Percentiles rank a stretch among this genome's conserved stretches.
phyloP scores from a whole-genome alignment of 208 protist species.

The Trypanosomatidae sp. region DNA sequence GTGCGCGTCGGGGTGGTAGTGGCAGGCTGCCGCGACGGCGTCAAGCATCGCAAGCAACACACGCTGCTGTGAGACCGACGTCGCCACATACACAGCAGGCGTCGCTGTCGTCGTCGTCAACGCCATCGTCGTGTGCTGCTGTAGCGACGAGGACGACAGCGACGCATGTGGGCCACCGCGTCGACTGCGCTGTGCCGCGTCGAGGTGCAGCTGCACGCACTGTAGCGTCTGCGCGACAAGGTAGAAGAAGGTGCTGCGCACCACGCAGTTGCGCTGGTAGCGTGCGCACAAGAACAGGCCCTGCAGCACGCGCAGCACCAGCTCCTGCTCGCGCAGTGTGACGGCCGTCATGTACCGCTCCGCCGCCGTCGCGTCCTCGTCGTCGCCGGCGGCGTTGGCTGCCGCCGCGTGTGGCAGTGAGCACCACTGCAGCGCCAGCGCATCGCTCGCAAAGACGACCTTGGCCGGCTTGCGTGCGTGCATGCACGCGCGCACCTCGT shows the following conservation, averaged over 20 bases:
- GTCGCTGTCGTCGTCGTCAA: background rate
- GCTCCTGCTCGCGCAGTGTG: slow-evolving; percentile 59
- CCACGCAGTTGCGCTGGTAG: background rate
- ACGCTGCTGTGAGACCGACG: slow-evolving; percentile 20
- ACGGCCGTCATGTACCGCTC: slow-evolving; percentile 22
- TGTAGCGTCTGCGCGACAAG: background rate
- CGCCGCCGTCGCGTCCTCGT: background rate
- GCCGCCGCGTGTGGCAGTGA: too few species aligned
- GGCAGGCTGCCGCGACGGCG: slow-evolving; percentile 70
- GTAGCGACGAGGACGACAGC: background rate
- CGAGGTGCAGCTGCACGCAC: slow-evolving; percentile 8
- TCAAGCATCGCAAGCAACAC: slow-evolving; percentile 64
- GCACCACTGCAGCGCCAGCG: too few species aligned
- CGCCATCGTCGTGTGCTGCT: slow-evolving; percentile 1
- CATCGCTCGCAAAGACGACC: too few species aligned
- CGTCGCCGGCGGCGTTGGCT: background rate
- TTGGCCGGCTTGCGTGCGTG: slow-evolving; percentile 27
- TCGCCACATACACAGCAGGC: slow-evolving; percentile 7
- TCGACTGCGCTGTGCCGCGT: background rate
- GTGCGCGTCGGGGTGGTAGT: slow-evolving; percentile 71
- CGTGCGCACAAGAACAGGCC: slow-evolving; percentile 7
- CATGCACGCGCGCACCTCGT: slow-evolving; percentile 35
- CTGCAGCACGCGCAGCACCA: slow-evolving; percentile 37
- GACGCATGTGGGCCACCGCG: background rate
- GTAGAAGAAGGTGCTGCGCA: too few species aligned